phyloP scores from a whole-genome alignment of 805 yeast species.

The Lipomyces yamadae region DNA sequence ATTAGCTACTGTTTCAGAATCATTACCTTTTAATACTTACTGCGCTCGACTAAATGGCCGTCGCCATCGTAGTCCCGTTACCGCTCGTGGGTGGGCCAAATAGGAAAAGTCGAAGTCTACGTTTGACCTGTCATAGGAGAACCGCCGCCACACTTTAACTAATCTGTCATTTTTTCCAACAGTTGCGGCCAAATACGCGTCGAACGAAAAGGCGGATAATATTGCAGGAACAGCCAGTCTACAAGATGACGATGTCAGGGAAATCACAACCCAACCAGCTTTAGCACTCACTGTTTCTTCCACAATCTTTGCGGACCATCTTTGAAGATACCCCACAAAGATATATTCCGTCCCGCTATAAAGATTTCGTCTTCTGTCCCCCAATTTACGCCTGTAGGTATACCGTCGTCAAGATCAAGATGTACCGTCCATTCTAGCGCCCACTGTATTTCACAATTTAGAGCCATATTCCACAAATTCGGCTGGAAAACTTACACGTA shows the following conservation, averaged over 20 bases:
- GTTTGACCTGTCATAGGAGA: slow-evolving; percentile 66
- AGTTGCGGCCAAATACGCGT: slow-evolving; percentile 68
- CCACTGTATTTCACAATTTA: slow-evolving; percentile 23
- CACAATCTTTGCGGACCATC: slow-evolving; percentile 31
- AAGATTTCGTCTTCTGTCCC: slow-evolving; percentile 33
- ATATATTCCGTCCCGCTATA: slow-evolving; percentile 34
- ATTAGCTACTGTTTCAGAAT: background rate
- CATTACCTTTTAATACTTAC: background rate
- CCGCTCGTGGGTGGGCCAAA: slow-evolving; percentile 65
- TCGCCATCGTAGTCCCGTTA: slow-evolving; percentile 67
- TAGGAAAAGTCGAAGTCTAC: slow-evolving; percentile 67
- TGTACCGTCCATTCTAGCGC: slow-evolving; percentile 32
- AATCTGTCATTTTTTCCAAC: slow-evolving; percentile 65
- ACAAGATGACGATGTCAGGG: slow-evolving; percentile 50
- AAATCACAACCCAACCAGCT: background rate
- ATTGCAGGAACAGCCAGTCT: slow-evolving; percentile 66
- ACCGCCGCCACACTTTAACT: slow-evolving; percentile 79
- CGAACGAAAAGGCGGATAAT: slow-evolving; percentile 63
- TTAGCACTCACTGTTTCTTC: slow-evolving; percentile 27
- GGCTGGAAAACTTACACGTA: slow-evolving; percentile 18
- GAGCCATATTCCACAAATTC: background rate
- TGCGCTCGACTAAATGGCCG: slow-evolving; percentile 46
- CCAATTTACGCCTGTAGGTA: slow-evolving; percentile 33
- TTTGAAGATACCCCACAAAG: slow-evolving; percentile 33
- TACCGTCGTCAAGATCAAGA: slow-evolving; percentile 34